Evolutionary conservation across 2,329 filamentous ascomycete genomes (phyloP).

Genomic region (Colletotrichum salicis): DNA sequence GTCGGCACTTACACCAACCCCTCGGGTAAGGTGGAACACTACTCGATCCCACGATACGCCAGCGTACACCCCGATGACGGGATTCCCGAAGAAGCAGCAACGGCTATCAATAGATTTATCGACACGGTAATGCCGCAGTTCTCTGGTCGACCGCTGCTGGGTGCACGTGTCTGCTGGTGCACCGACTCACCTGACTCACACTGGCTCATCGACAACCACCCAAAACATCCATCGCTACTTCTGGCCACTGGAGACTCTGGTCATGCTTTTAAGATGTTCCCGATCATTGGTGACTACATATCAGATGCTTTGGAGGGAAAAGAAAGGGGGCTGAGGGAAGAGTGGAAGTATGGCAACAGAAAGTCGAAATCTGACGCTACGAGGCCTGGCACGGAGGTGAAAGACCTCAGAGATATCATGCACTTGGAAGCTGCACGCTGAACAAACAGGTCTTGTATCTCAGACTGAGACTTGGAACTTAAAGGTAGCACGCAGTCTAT

Average conservation of each 20-base stretch:
- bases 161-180: slow-evolving; percentile 45
- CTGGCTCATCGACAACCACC: slow-evolving; percentile 44
- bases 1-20: slow-evolving; percentile 24
- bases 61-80: slow-evolving; percentile 31
- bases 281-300: slow-evolving; percentile 40
- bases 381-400: slow-evolving; percentile 37
- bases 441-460: too few species aligned
- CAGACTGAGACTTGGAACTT: background rate
- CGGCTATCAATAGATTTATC: slow-evolving; percentile 28
- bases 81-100: slow-evolving; percentile 32
- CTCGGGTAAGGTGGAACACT: slow-evolving; percentile 24
- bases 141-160: slow-evolving; percentile 38
- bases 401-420: slow-evolving; percentile 38
- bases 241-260: slow-evolving; percentile 41
- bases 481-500: background rate
- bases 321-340: slow-evolving; percentile 32
- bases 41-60: slow-evolving; percentile 35
- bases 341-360: slow-evolving; percentile 38
- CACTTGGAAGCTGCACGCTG: background rate
- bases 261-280: slow-evolving; percentile 44
- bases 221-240: slow-evolving; percentile 34
- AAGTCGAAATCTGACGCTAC: slow-evolving; percentile 34
- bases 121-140: slow-evolving; percentile 40
- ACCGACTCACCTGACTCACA: slow-evolving; percentile 48
- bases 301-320: slow-evolving; percentile 37